Evolutionary conservation across 2,329 filamentous ascomycete genomes (phyloP).

Genomic region (Colletotrichum caudatum): DNA sequence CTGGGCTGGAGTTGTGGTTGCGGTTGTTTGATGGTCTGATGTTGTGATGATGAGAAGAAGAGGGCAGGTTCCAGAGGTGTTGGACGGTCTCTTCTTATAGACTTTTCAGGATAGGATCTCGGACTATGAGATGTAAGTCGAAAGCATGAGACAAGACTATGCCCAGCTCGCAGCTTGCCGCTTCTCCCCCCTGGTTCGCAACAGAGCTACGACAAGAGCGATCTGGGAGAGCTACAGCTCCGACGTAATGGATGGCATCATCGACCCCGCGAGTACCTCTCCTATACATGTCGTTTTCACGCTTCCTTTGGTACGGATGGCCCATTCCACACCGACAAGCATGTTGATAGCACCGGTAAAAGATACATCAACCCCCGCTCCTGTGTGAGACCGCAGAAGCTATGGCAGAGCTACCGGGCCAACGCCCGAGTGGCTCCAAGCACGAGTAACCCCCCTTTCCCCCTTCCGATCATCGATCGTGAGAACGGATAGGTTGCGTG

Average conservation of each 20-base stretch:
- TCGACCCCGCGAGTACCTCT: not conserved
- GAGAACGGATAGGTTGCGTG: constrained; percentile 4
- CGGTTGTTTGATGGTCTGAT: constrained; percentile 1
- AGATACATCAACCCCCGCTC: constrained; percentile 2
- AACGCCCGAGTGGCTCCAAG: constrained; percentile 7
- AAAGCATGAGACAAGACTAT: not conserved
- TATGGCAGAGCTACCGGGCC: constrained; percentile 15
- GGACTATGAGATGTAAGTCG: not conserved
- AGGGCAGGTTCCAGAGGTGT: not conserved
- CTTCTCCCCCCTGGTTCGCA: not conserved
- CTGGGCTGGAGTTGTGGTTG: not conserved
- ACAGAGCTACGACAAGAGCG: not conserved
- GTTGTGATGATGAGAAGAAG: constrained; percentile 18
- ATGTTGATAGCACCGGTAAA: not conserved
- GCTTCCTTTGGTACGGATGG: not conserved
- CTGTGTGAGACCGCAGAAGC: not conserved
- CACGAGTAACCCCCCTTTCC: not conserved
- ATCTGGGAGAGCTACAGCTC: not conserved
- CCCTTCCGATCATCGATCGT: constrained; percentile 19
- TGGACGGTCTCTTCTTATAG: constrained; percentile 38
- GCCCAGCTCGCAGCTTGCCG: not conserved
- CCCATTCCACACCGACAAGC: not conserved
- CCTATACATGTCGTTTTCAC: constrained; percentile 19
- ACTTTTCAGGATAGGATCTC: not conserved
- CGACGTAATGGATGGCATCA: constrained; percentile 36